phyloP scores from a whole-genome alignment of 1,284 basidiomycete genomes.

The Ceratobasidium sp. region DNA sequence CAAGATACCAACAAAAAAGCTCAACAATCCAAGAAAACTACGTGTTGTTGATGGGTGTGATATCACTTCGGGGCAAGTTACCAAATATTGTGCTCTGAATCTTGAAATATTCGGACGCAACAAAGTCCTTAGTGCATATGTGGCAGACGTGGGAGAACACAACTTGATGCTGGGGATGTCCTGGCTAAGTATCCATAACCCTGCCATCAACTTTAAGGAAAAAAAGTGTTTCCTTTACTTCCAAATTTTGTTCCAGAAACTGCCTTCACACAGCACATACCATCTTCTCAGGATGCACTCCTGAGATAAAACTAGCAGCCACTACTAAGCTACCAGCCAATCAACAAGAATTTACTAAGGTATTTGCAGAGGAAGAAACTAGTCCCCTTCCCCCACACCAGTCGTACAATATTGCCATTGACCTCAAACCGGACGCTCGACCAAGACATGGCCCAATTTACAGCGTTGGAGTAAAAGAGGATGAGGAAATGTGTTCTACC shows the following conservation, averaged over 20 bases:
- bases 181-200: conserved; percentile 47
- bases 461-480: conserved; percentile 26
- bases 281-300: too few relatives aligned
- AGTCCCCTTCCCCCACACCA: conserved; percentile 46
- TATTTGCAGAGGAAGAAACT: conserved; percentile 45
- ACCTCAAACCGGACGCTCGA: conserved; percentile 23
- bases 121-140: background rate
- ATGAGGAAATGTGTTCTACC: background rate
- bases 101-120: background rate
- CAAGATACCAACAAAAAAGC: background rate
- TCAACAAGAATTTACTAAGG: conserved; percentile 46
- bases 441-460: too few relatives aligned
- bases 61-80: background rate
- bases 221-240: conserved; percentile 3
- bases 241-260: background rate
- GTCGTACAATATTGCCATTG: conserved; percentile 47
- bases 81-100: background rate
- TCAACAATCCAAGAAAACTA: background rate
- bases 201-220: conserved; percentile 46
- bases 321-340: background rate
- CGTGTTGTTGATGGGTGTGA: conserved; percentile 10
- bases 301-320: background rate
- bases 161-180: conserved; percentile 47
- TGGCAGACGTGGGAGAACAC: conserved; percentile 26
- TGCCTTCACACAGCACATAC: background rate